phyloP scores from a whole-genome alignment of 306 rosid species.

The Dryas octopetala region DNA sequence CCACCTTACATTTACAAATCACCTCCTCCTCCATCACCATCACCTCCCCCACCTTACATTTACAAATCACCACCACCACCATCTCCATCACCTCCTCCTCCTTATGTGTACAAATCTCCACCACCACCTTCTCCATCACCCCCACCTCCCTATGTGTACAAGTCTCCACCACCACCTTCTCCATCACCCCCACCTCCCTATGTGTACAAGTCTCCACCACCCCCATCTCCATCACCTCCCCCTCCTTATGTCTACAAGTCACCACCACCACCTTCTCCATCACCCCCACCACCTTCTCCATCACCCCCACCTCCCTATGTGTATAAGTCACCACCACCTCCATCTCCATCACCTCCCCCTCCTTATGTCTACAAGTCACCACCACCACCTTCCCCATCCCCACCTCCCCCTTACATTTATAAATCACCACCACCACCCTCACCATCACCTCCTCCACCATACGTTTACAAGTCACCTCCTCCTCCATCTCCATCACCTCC shows the following conservation, averaged over 20 bases:
- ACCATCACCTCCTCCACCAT: not conserved
- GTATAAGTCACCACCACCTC: not conserved
- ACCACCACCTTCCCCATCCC: not conserved
- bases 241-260: not conserved
- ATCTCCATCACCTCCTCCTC: not conserved
- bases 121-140: not conserved
- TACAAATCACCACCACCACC: conserved; percentile 4
- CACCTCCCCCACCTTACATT: not conserved
- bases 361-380: not conserved
- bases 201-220: not conserved
- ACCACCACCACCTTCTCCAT: too few relatives aligned
- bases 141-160: not conserved
- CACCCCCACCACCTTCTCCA: not conserved
- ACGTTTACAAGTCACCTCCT: not conserved
- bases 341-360: conserved; percentile 5
- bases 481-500: fast-evolving
- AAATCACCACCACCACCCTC: not conserved
- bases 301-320: not conserved
- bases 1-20: not conserved
- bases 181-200: not conserved
- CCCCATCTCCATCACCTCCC: not conserved
- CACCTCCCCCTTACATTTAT: not conserved
- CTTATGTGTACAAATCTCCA: not conserved
- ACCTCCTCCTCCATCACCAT: not conserved
- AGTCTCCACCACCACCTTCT: not conserved